Percentiles rank a stretch among this genome's conserved stretches.
Conservation (phyloP, 129 eudicot species). For the Sambucus nigra region DNA sequence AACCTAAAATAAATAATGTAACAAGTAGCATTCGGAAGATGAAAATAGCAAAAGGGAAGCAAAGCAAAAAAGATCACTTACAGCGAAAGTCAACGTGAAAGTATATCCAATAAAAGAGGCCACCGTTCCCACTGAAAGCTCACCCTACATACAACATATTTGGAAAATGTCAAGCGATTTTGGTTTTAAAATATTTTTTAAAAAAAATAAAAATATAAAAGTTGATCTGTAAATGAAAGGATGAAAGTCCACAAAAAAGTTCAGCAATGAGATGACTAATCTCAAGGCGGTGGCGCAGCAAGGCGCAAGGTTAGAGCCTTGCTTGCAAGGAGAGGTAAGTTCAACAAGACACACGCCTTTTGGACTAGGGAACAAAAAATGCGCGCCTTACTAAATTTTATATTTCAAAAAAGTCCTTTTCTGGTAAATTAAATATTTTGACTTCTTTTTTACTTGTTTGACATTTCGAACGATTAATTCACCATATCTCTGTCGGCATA, state of each 20-base stretch:
- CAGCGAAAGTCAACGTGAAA: conserved; percentile 90
- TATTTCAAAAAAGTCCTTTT: no score
- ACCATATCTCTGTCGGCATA: no score
- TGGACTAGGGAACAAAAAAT: no score
- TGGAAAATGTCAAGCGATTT: neutral
- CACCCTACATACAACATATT: conserved; percentile 50
- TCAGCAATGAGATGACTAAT: neutral
- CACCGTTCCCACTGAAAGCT: conserved; percentile 88
- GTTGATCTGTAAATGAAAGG: conserved; percentile 1
- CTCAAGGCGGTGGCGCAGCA: no score
- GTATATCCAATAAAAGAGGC: conserved; percentile 96
- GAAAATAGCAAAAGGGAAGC: conserved; percentile 3
- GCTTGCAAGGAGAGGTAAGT: neutral
- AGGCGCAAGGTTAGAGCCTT: no score
- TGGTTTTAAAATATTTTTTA: neutral
- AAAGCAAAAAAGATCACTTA: conserved; percentile 40
- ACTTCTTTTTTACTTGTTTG: no score
- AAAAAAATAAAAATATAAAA: neutral
- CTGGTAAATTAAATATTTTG: no score
- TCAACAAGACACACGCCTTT: no score
- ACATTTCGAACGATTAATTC: no score
- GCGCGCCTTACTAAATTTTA: no score
- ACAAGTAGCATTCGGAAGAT: conserved; percentile 10
- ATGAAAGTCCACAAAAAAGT: neutral
- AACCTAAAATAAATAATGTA: conserved; percentile 35